Evolutionary conservation across 495 filamentous ascomycete genomes (phyloP).

Genomic region (Hypoxylon cercidicola): DNA sequence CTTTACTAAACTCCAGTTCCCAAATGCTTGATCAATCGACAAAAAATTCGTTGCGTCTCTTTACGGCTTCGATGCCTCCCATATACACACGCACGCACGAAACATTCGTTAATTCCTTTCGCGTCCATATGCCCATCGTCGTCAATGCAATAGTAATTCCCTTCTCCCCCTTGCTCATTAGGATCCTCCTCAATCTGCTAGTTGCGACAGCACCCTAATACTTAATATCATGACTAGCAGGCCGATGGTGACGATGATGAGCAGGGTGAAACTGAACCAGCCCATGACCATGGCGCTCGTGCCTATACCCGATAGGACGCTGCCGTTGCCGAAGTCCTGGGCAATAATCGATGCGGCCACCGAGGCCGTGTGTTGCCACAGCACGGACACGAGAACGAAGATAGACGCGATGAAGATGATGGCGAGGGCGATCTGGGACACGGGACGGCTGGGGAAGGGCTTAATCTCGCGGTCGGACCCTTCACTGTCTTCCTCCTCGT

Average conservation of each 20-base stretch:
- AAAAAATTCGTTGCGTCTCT: constrained; percentile 30
- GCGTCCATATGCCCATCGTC: not conserved
- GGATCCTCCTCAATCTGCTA: constrained; percentile 49
- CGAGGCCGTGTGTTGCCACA: constrained; percentile 90
- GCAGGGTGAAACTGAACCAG: constrained; percentile 92
- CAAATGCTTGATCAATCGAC: constrained; percentile 37
- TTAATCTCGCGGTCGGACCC: constrained; percentile 78
- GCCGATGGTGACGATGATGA: constrained; percentile 94
- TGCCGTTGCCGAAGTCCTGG: constrained; percentile 95
- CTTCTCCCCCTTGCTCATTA: not conserved
- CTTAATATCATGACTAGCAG: constrained; percentile 95
- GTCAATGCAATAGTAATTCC: constrained; percentile 1
- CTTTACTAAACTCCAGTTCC: constrained; percentile 38
- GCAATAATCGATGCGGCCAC: constrained; percentile 93
- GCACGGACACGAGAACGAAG: constrained; percentile 78
- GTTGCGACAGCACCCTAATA: constrained; percentile 71
- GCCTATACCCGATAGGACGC: constrained; percentile 86
- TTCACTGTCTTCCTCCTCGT: constrained; percentile 73
- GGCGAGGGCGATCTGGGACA: constrained; percentile 77
- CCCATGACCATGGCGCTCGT: constrained; percentile 94
- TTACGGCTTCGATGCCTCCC: constrained; percentile 19
- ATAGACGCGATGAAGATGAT: constrained; percentile 83
- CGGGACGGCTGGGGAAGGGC: constrained; percentile 79
- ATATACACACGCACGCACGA: constrained; percentile 34
- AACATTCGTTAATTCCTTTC: not conserved